Conservation (phyloP, 371 early-diverging fungal species). For the Mortierella sp. region DNA sequence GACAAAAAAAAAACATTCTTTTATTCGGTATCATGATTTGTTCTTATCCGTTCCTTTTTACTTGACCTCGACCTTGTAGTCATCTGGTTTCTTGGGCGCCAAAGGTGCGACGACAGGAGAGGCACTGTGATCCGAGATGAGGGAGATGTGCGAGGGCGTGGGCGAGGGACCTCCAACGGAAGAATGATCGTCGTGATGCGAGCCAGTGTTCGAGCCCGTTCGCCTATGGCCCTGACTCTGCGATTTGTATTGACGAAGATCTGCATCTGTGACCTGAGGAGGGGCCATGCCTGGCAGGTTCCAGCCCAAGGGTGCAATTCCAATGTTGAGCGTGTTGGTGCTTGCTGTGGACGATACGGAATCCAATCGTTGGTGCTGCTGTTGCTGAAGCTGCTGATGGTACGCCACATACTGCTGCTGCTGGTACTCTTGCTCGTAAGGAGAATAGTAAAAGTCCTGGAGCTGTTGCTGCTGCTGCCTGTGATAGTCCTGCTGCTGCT, state of each 20-base stretch:
- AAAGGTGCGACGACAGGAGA: constrained; percentile 27
- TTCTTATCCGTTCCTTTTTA: constrained; percentile 1
- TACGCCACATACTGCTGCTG: constrained; percentile 44
- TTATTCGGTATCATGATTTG: too few species aligned
- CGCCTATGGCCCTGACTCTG: too few species aligned
- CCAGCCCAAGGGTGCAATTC: constrained; percentile 50
- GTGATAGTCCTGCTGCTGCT: constrained; percentile 28
- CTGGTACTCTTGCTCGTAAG: constrained; percentile 46
- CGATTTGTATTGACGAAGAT: constrained; percentile 14
- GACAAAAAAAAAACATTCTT: too few species aligned
- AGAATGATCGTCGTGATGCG: too few species aligned
- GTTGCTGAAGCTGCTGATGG: constrained; percentile 51
- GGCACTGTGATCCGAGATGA: constrained; percentile 25
- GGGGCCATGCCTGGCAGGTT: constrained; percentile 42
- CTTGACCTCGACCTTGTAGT: constrained; percentile 52
- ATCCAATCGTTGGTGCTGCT: constrained; percentile 29
- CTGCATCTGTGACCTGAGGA: constrained; percentile 34
- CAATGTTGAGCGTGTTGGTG: constrained; percentile 1
- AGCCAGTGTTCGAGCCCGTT: too few species aligned
- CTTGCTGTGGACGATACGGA: constrained; percentile 29
- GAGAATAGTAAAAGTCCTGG: constrained; percentile 48
- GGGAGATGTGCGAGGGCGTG: constrained; percentile 36
- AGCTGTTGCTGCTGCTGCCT: constrained; percentile 48
- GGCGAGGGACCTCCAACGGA: too few species aligned
- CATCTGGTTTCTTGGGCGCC: constrained; percentile 24